phyloP scores from a whole-genome alignment of 192 early-diverging fungal genomes.

The Mortierella hygrophila region DNA sequence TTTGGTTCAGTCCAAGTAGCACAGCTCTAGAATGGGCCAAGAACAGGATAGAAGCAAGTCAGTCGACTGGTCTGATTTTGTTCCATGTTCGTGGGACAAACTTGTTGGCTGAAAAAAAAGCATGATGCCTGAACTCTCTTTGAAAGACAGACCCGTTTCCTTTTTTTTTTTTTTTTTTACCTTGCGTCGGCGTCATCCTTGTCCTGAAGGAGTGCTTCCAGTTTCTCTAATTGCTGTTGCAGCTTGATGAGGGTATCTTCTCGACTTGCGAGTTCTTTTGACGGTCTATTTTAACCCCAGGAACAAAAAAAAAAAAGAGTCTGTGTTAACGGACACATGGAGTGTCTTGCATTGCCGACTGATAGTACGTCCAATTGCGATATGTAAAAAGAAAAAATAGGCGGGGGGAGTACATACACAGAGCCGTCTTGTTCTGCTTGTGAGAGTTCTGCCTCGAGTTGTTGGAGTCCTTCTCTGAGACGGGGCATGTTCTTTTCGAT shows the following conservation, averaged over 20 bases:
- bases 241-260: conserved; percentile 76
- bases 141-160: background rate
- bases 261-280: conserved; percentile 65
- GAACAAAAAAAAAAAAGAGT: background rate
- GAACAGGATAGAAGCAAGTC: background rate
- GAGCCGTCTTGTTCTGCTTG: conserved; percentile 67
- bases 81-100: background rate
- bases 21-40: conserved; percentile 30
- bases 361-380: background rate
- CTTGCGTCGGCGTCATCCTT: conserved; percentile 59
- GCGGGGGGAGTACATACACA: conserved; percentile 48
- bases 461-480: conserved; percentile 64
- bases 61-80: background rate
- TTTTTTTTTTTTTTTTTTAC: conserved; percentile 15
- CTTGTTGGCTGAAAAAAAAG: background rate
- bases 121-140: background rate
- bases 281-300: conserved; percentile 31
- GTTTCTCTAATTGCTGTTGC: conserved; percentile 71
- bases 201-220: conserved; percentile 63
- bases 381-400: background rate
- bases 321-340: background rate
- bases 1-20: conserved; percentile 46
- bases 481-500: conserved; percentile 65
- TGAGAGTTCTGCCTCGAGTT: conserved; percentile 68
- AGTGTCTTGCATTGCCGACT: no score